These are phyloP conservation scores for Saitoella complicata DNA, from an alignment of 805 yeast genomes.

Conservation along the genomic window DNA sequence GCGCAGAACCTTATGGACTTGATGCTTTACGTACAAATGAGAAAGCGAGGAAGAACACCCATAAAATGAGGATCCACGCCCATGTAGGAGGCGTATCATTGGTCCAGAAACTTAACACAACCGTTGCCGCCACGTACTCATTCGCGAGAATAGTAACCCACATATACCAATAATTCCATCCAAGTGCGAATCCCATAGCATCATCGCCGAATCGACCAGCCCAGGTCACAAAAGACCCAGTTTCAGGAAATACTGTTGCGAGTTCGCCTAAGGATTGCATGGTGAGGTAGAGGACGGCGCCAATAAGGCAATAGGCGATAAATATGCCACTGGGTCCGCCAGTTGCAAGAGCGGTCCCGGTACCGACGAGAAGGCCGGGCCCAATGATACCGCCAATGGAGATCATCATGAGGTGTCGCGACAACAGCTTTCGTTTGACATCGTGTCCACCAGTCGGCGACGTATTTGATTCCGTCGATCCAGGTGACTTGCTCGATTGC, in stretches of 20 bases:
- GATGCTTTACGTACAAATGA: conserved; percentile 25
- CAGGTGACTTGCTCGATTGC: too few relatives aligned
- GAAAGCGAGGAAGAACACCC: conserved; percentile 28
- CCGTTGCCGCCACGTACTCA: conserved; percentile 44
- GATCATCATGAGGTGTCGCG: conserved; percentile 55
- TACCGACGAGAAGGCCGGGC: conserved; percentile 55
- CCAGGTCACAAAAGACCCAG: conserved; percentile 35
- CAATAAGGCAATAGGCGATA: conserved; percentile 43
- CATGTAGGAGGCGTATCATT: conserved; percentile 29
- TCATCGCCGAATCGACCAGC: conserved; percentile 47
- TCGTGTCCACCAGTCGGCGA: too few relatives aligned
- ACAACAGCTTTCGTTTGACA: conserved; percentile 35
- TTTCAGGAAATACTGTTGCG: conserved; percentile 44
- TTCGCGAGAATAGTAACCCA: conserved; percentile 46
- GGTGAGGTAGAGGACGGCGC: conserved; percentile 47
- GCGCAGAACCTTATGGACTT: too few relatives aligned
- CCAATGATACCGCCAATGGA: conserved; percentile 60
- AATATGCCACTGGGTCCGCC: conserved; percentile 40
- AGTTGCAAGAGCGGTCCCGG: conserved; percentile 36
- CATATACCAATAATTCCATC: conserved; percentile 46
- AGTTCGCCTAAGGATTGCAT: conserved; percentile 55
- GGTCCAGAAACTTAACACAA: conserved; percentile 40
- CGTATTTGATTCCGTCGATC: too few relatives aligned
- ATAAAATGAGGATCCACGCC: conserved; percentile 38
- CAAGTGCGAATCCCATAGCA: conserved; percentile 51